Evolutionary conservation across 2,329 filamentous ascomycete genomes (phyloP).

Genomic region (Colletotrichum aenigma): DNA sequence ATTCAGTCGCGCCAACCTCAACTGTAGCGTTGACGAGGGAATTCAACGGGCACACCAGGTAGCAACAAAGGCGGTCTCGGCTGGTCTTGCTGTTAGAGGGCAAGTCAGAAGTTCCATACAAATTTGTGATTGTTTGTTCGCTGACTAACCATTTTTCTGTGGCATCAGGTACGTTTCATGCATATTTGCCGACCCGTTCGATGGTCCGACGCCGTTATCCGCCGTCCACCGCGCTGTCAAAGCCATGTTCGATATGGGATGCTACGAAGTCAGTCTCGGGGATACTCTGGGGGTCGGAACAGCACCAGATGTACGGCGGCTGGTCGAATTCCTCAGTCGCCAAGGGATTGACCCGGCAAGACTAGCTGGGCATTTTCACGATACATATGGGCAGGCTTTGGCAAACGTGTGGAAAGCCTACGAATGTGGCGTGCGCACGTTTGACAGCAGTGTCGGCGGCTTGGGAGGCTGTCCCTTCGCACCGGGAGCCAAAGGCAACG

Average conservation of each 20-base stretch:
- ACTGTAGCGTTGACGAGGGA: not conserved
- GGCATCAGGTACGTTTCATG: not conserved
- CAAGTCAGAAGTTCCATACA: not conserved
- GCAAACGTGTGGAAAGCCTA: not conserved
- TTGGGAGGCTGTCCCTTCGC: not conserved
- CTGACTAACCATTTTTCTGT: not conserved
- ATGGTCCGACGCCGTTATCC: not conserved
- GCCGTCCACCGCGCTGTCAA: not conserved
- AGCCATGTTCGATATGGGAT: not conserved
- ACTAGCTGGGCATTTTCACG: not conserved
- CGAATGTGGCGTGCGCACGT: not conserved
- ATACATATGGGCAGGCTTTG: not conserved
- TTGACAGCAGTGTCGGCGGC: not conserved
- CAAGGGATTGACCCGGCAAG: not conserved
- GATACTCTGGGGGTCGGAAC: not conserved
- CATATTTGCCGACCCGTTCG: not conserved
- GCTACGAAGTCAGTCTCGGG: not conserved
- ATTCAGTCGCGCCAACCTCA: not conserved
- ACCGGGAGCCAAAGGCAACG: not conserved
- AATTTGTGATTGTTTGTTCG: not conserved
- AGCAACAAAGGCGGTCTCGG: not conserved
- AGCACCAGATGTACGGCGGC: not conserved
- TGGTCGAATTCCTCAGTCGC: not conserved
- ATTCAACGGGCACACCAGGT: not conserved
- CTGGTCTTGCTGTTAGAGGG: not conserved